phyloP scores from a whole-genome alignment of 352 stramenopile species.

The Phytophthora melonis region DNA sequence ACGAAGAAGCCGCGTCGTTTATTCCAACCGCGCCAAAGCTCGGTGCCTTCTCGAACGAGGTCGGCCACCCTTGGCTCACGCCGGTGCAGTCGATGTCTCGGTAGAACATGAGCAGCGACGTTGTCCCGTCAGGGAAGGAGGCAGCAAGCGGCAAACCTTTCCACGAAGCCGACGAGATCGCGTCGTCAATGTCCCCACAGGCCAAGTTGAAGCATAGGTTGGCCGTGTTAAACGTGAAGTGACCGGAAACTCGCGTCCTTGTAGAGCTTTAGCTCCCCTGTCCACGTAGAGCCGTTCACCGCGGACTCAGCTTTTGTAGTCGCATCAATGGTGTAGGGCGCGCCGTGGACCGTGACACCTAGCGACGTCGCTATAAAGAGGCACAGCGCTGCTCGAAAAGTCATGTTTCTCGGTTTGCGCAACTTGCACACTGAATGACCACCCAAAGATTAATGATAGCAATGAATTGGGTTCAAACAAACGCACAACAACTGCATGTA shows the following conservation, averaged over 20 bases:
- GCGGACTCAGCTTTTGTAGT: neutral
- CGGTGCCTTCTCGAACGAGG: neutral
- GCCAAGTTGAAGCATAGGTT: neutral
- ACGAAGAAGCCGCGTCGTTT: neutral
- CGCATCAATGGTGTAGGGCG: neutral
- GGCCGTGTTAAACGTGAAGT: neutral
- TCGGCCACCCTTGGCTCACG: neutral
- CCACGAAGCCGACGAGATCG: neutral
- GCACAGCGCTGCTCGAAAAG: neutral
- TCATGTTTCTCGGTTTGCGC: neutral
- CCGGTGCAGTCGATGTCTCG: neutral
- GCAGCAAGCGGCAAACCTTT: neutral
- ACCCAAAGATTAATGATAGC: neutral
- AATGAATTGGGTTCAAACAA: neutral
- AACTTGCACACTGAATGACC: neutral
- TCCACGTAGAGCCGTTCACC: neutral
- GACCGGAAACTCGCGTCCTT: neutral
- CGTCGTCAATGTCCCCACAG: neutral
- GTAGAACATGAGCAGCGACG: neutral
- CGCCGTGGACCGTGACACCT: neutral
- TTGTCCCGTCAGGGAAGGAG: neutral
- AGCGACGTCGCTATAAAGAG: neutral
- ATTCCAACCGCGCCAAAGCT: neutral
- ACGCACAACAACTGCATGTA: neutral
- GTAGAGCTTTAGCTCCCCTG: neutral